Evolutionary conservation across 106 monocot species (phyloP).

Genomic region (Dendrobium nobile): DNA sequence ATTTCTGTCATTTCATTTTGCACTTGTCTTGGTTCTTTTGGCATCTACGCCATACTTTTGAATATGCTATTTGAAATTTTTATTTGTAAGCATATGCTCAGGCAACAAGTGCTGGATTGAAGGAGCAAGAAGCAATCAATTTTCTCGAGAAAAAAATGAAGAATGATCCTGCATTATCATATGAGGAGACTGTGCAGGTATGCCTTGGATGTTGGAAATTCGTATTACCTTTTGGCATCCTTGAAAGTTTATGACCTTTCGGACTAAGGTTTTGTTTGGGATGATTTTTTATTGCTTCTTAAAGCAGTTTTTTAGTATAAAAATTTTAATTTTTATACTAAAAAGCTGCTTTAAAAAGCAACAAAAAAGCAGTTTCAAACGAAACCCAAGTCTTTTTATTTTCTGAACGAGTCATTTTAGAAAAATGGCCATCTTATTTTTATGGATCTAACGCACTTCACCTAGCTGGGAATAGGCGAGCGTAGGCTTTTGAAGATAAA

Average conservation of each 20-base stretch:
- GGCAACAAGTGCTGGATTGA: conserved; percentile 96
- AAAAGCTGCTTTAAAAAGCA: no score
- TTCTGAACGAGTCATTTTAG: no score
- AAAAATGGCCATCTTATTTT: background rate
- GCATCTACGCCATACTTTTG: background rate
- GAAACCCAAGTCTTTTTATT: no score
- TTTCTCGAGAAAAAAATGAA: conserved; percentile 99
- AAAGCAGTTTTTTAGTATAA: no score
- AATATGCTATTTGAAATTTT: background rate
- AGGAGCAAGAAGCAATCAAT: conserved; percentile 97
- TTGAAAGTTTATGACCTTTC: no score
- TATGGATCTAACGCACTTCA: background rate
- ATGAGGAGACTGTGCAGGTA: conserved; percentile 97
- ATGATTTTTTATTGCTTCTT: no score
- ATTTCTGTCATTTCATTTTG: background rate
- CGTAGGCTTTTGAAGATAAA: no score
- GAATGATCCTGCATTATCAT: conserved; percentile 83
- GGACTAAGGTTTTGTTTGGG: no score
- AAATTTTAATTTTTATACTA: no score
- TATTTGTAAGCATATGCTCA: conserved; percentile 11
- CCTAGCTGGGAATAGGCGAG: no score
- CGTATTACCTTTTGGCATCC: no score
- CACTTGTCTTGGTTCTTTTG: background rate
- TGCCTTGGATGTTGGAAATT: background rate
- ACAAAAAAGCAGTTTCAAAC: no score